These are phyloP conservation scores for Trichoderma brevicompactum DNA, from an alignment of 2,329 filamentous ascomycete genomes.

Conservation along the genomic window DNA sequence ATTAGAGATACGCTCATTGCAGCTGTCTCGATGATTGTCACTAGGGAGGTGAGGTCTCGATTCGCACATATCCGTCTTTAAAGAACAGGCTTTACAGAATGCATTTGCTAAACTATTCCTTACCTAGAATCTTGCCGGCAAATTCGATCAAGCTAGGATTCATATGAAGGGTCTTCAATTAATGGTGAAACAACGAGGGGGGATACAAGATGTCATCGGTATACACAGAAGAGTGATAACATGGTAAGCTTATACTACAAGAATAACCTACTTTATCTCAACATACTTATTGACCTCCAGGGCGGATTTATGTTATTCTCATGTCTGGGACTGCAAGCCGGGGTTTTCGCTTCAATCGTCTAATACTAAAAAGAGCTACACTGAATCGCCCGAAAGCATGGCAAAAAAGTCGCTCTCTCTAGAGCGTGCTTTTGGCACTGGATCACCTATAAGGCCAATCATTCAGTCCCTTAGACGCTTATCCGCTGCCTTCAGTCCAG, in stretches of 20 bases:
- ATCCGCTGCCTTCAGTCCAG: background rate
- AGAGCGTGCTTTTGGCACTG: background rate
- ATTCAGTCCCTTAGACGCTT: constrained; percentile 4
- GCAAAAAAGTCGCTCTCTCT: background rate
- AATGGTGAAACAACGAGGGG: constrained; percentile 11
- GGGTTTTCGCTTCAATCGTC: background rate
- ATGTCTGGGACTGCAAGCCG: constrained; percentile 2
- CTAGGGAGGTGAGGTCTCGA: background rate
- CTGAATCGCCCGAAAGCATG: background rate
- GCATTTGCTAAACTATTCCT: background rate
- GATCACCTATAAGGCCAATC: background rate
- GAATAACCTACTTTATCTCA: too few species aligned
- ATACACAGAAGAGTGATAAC: background rate
- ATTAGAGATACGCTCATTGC: constrained; percentile 18
- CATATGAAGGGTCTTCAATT: constrained; percentile 11
- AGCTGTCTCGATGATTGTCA: background rate
- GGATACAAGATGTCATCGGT: background rate
- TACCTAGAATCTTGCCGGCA: constrained; percentile 3
- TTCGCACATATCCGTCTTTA: too few species aligned
- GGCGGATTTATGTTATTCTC: constrained; percentile 8
- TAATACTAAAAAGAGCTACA: background rate
- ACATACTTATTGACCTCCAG: background rate
- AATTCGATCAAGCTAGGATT: constrained; percentile 13
- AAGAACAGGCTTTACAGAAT: too few species aligned
- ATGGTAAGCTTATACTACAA: background rate